Conservation (phyloP, 139 green algal genomes). For the Nannochloris sp. region DNA sequence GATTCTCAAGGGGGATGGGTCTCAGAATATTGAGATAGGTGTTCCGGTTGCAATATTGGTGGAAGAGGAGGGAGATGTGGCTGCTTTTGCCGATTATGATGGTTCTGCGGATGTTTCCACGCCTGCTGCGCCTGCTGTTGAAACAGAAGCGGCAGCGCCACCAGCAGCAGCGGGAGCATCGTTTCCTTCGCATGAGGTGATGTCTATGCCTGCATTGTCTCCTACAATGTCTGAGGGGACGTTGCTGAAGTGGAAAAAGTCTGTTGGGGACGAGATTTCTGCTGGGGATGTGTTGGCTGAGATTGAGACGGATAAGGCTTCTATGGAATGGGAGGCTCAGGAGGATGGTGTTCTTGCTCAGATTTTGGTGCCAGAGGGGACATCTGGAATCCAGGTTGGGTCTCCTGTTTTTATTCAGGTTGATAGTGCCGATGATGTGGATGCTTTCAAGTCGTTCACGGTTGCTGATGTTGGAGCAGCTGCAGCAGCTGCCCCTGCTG, state of each 20-base stretch:
- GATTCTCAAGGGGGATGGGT: conserved; percentile 63
- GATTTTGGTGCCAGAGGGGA: conserved; percentile 62
- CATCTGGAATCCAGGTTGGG: conserved; percentile 58
- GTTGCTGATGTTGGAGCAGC: conserved; percentile 27
- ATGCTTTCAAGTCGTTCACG: conserved; percentile 58
- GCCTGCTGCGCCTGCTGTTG: not conserved
- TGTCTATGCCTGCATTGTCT: conserved; percentile 80
- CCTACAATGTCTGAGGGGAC: conserved; percentile 91
- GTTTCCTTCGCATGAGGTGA: conserved; percentile 39
- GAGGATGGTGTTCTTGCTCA: conserved; percentile 85
- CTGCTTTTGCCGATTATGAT: conserved; percentile 54
- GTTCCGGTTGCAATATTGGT: conserved; percentile 56
- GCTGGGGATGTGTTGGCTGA: conserved; percentile 71
- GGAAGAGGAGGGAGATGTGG: conserved; percentile 71
- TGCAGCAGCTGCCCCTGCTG: conserved; percentile 4
- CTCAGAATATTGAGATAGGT: conserved; percentile 61
- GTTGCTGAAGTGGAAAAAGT: conserved; percentile 76
- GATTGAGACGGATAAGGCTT: conserved; percentile 92
- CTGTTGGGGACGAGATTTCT: conserved; percentile 52
- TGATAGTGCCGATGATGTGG: conserved; percentile 57
- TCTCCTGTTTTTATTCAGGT: conserved; percentile 54
- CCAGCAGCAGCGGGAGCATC: conserved; percentile 7
- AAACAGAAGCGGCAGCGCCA: conserved; percentile 2
- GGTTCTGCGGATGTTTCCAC: conserved; percentile 5
- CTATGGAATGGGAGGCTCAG: conserved; percentile 62